Evolutionary conservation across 148 eudicot species (phyloP), one percentile per base, ranked within the genome.

Genomic region (Nepenthes gracilis): DNA sequence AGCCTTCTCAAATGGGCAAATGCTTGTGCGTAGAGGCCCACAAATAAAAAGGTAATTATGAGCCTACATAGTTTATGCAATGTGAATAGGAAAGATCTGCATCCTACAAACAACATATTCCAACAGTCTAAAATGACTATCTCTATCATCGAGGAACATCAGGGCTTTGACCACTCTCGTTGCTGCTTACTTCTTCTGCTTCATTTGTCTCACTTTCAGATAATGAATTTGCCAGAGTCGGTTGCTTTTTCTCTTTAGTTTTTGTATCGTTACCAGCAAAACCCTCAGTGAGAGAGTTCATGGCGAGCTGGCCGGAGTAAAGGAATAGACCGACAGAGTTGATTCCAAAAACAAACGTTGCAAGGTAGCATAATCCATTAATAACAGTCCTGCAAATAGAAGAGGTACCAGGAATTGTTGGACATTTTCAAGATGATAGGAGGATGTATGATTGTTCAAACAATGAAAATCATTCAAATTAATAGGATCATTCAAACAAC

Each of bases 321-420:
- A 88, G 74, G 64, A 92, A 55, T 54, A 92, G 64, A 35, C 97
- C 97, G 5, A 85, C 13, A 14, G 94, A 67, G 47, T 92, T 92
- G 78, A 83, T 45, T 60, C 96, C 97, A 37, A 92, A 92, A 43
- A 92, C 85, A 59, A 85, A 90, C 48, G 97, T 90, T 36, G 97
- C 97, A 54, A 90, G 95, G 78, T 90, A 90, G 68, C 97, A 90
- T 52, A 92, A 9, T 36, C 97, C 97, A 45, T 83, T 92, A 47
- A 92, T 74, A 12, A 92, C 85, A 15, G 96, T 92, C 87, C 98
- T 92, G 83, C 85, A 80, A 53, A 35, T 34, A 56, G 63, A 61
- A 71, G 61, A 58, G 14, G 33, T 1, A 47, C 58, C 53, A 72
- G 50, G 47, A 36, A 48, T 23, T 23, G 23, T 23, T 23, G 23